Percentiles rank a stretch among this genome's conserved stretches.
These are phyloP conservation scores for Phytopythium chamaehyphon DNA, from an alignment of 352 stramenopile species.

Conservation along the genomic window DNA sequence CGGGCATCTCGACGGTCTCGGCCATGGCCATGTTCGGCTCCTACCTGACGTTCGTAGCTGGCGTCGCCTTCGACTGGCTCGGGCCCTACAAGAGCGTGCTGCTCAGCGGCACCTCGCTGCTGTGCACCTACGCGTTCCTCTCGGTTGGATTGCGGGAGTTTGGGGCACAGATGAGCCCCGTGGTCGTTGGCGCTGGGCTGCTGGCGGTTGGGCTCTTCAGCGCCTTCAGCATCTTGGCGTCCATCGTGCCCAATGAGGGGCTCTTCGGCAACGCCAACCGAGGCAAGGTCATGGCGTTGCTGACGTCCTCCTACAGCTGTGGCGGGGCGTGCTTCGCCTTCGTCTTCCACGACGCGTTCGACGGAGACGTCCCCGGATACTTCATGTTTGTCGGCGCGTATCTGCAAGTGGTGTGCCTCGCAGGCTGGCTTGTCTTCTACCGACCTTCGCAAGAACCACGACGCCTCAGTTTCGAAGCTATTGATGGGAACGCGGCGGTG, in stretches of 20 bases:
- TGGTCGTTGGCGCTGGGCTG: constrained; percentile 49
- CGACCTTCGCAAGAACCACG: constrained; percentile 25
- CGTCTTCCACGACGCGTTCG: constrained; percentile 56
- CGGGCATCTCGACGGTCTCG: constrained; percentile 68
- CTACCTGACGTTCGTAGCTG: constrained; percentile 73
- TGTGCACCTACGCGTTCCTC: constrained; percentile 27
- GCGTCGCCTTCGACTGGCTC: constrained; percentile 66
- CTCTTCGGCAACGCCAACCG: constrained; percentile 66
- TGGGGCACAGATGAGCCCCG: constrained; percentile 14
- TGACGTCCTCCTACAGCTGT: constrained; percentile 75
- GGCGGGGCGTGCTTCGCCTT: constrained; percentile 75
- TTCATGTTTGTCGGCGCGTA: constrained; percentile 71
- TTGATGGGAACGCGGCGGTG: constrained; percentile 25
- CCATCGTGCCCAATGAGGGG: constrained; percentile 75
- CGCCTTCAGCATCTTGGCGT: constrained; percentile 71
- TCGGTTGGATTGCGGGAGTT: constrained; percentile 8
- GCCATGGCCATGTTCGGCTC: constrained; percentile 72
- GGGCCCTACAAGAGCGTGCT: constrained; percentile 57
- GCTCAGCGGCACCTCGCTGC: constrained; percentile 36
- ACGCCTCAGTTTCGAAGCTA: constrained; percentile 39
- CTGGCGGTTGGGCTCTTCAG: constrained; percentile 61
- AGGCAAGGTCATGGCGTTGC: constrained; percentile 69
- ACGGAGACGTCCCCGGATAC: constrained; percentile 60
- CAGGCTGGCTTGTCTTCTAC: constrained; percentile 48
- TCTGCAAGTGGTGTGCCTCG: constrained; percentile 36